Evolutionary conservation across 2,329 filamentous ascomycete genomes (phyloP), one percentile per base, ranked within the genome.

Genomic region (Chrysoporthe austroafricana): DNA sequence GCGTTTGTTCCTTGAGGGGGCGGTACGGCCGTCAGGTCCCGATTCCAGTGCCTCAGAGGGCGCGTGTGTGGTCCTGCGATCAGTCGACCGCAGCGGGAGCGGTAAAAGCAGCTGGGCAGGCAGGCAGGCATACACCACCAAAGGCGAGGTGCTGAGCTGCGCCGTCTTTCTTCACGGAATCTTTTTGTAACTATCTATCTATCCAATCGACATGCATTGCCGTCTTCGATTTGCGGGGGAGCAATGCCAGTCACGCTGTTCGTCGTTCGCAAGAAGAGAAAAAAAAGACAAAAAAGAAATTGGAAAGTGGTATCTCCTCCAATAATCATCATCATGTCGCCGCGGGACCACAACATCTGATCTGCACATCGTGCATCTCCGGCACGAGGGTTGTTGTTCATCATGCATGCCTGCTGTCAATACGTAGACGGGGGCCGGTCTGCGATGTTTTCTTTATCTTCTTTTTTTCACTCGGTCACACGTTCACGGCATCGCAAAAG

Each of bases 281-380:
- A 26, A 26, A 26, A 26, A 26, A 26, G 2, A 26, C 21, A 26
- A 26, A 26, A 26, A 26, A 2, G 26, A 26, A 26, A 26, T 0
- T 26, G 26, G 39, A 13, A 42, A 44, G 57, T 60, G 57, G 57
- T 60, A 60, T 60, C 18, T 60, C 57, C 57, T 60, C 42, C 39
- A 9, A 44, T 18, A 6, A 11, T 60, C 21, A 16, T 43, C 36
- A 60, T 5, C 57, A n/a, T 13, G 32, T 3, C 34, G 54, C 26
- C 21, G 9, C 21, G 9, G 32, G 16, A 11, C n/a, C 57, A 21
- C 57, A 44, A 60, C 44, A 11, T 44, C 11, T n/a, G 16, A 11
- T 44, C 11, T n/a, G 16, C 57, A 26, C 8, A 8, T 43, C 39
- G 42, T 60, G 1, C 4, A 26, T 39, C 36, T 9, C 36, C 36